phyloP scores from a whole-genome alignment of 1,284 basidiomycete genomes.

The Anthracocystis walkeri region DNA sequence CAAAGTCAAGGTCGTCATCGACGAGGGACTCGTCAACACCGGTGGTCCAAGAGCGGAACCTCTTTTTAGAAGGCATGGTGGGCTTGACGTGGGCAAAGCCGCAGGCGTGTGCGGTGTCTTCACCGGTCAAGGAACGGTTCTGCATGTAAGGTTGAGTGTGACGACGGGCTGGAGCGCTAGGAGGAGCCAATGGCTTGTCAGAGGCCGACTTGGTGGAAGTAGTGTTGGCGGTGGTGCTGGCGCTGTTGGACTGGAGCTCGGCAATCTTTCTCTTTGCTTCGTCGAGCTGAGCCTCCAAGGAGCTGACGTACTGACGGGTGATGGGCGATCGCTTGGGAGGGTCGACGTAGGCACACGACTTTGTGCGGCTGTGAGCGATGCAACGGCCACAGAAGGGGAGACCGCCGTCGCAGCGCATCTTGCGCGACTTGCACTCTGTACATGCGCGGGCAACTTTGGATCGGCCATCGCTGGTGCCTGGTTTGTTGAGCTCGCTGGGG shows the following conservation, averaged over 20 bases:
- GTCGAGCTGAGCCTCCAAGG: conserved; percentile 48
- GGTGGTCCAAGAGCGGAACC: conserved; percentile 28
- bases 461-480: conserved; percentile 49
- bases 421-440: conserved; percentile 55
- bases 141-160: conserved; percentile 34
- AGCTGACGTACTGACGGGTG: conserved; percentile 54
- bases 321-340: conserved; percentile 55
- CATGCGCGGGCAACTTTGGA: conserved; percentile 52
- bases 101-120: conserved; percentile 20
- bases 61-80: conserved; percentile 37
- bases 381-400: conserved; percentile 55
- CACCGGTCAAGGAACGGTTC: conserved; percentile 51
- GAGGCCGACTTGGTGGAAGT: conserved; percentile 3
- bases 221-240: background rate
- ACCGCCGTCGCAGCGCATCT: conserved; percentile 58
- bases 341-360: conserved; percentile 55
- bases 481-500: conserved; percentile 43
- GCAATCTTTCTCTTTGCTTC: conserved; percentile 46
- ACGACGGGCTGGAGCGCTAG: conserved; percentile 18
- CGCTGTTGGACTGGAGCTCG: conserved; percentile 23
- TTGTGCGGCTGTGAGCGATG: conserved; percentile 55
- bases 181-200: conserved; percentile 20
- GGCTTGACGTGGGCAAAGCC: conserved; percentile 11
- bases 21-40: conserved; percentile 18
- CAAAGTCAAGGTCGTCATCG: conserved; percentile 9